A percentile compares a stretch with the other conserved stretches of the same genome.
These are phyloP conservation scores for Wallacemonas sp. DNA, from an alignment of 208 protist genomes.

Conservation along the genomic window DNA sequence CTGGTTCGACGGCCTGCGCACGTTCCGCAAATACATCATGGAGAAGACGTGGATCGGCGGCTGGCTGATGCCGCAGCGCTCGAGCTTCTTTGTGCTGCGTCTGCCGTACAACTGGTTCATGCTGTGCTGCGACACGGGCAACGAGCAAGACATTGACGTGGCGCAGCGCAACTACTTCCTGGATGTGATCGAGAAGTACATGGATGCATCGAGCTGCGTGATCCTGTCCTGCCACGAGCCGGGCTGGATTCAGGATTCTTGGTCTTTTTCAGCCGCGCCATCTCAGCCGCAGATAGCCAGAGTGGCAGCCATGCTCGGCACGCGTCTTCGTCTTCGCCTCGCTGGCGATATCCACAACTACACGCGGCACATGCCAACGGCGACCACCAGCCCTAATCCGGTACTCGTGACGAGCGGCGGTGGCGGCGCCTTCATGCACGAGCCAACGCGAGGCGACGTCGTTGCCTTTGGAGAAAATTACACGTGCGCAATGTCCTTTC, in stretches of 20 bases:
- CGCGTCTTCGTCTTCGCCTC: constrained; percentile 30
- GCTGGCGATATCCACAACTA: constrained; percentile 57
- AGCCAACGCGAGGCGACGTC: constrained; percentile 13
- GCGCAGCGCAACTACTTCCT: constrained; percentile 88
- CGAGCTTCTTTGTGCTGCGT: constrained; percentile 75
- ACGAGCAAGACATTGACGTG: constrained; percentile 71
- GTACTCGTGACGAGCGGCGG: constrained; percentile 37
- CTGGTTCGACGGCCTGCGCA: constrained; percentile 87
- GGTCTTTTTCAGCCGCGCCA: not conserved
- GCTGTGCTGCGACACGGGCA: constrained; percentile 79
- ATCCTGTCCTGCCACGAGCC: constrained; percentile 40
- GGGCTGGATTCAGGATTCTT: constrained; percentile 39
- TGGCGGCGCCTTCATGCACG: constrained; percentile 50
- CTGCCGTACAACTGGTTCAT: constrained; percentile 89
- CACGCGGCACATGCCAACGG: constrained; percentile 30
- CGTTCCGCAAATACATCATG: constrained; percentile 78
- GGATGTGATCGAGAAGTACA: constrained; percentile 57
- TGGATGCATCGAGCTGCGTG: constrained; percentile 28
- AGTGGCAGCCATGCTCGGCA: constrained; percentile 29
- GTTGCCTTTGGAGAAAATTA: constrained; percentile 27
- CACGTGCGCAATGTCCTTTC: constrained; percentile 20
- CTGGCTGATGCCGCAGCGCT: constrained; percentile 87
- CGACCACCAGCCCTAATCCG: constrained; percentile 16
- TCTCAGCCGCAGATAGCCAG: constrained; percentile 24
- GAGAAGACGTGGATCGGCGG: constrained; percentile 74